Evolutionary conservation across 1,284 basidiomycete genomes (phyloP), one percentile per base, ranked within the genome.

Genomic region (Takashimella koratensis): DNA sequence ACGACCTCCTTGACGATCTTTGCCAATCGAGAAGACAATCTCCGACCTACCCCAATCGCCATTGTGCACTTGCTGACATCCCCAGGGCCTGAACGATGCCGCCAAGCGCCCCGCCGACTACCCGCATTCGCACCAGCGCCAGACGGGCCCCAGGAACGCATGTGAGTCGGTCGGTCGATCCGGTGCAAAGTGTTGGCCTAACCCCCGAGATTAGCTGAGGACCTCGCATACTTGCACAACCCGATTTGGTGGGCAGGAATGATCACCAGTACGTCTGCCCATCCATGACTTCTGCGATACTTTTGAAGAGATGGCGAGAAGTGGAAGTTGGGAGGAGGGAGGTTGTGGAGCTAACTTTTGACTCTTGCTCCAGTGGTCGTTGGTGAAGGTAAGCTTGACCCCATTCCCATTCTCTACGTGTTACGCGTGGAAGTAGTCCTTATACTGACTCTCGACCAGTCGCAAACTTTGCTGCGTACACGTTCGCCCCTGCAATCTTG

Each of bases 221-320:
- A 87, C 70, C 79, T 87, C 62, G 77, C 87, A 19, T 98, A 98
- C 76, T 80, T 99, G 48, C 84, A 82, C 64, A 98, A 92, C 79
- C 90, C 92, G 26, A 87, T 96, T 66, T 98, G 96, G 95, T 98
- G 95, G 96, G 88, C 88, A 3, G 95, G 95, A 45, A 96, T 98
- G 81, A 80, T 85, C 27, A 95, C 90, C 16, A 83, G 93, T 96
- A 75, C 78, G 91, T 85, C 30, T 36, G n/a, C n/a, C n/a, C n/a
- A 19, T 21, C 23, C 21, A 42, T 39, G 21, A 13, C 21, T 27
- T 10, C n/a, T n/a, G n/a, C n/a, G n/a, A n/a, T n/a, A n/a, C n/a
- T n/a, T n/a, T n/a, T n/a, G n/a, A n/a, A n/a, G n/a, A n/a, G n/a
- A n/a, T n/a, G n/a, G n/a, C n/a, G n/a, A n/a, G n/a, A n/a, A n/a